Percentiles rank a stretch among this genome's conserved stretches.
These are phyloP conservation scores for Amphibolis antarctica DNA, from an alignment of 106 monocot species.

Conservation along the genomic window DNA sequence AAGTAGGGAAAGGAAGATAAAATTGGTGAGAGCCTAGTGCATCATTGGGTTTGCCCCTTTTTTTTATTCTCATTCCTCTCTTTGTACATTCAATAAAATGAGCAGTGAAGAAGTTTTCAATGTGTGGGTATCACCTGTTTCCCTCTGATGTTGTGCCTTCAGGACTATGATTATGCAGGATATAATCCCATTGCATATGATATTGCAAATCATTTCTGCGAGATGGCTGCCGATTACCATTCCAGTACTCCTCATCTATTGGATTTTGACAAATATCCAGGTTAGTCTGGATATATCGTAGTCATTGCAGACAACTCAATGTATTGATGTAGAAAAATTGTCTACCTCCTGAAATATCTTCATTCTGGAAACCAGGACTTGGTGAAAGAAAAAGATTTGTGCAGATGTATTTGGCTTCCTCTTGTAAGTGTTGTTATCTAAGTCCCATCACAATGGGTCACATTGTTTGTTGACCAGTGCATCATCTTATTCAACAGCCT, in stretches of 20 bases:
- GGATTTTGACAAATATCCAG: constrained; percentile 75
- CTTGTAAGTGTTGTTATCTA: constrained; percentile 1
- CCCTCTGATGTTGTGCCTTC: too few species aligned
- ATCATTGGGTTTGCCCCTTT: too few species aligned
- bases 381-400: constrained; percentile 65
- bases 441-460: too few species aligned
- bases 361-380: constrained; percentile 30
- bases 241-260: constrained; percentile 66
- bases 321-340: neutral
- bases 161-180: constrained; percentile 95
- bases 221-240: constrained; percentile 92
- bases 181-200: constrained; percentile 83
- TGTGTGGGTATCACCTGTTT: too few species aligned
- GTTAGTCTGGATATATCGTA: constrained; percentile 12
- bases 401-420: constrained; percentile 30
- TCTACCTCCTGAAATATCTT: neutral
- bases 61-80: too few species aligned
- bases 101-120: too few species aligned
- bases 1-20: too few species aligned
- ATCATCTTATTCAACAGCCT: too few species aligned
- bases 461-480: too few species aligned
- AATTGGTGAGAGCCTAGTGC: too few species aligned
- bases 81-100: too few species aligned
- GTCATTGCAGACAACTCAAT: neutral
- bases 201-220: constrained; percentile 86